A percentile compares a stretch with the other conserved stretches of the same genome.
phyloP scores from a whole-genome alignment of 116 monocot species.

The Papilionanthe hybrid region DNA sequence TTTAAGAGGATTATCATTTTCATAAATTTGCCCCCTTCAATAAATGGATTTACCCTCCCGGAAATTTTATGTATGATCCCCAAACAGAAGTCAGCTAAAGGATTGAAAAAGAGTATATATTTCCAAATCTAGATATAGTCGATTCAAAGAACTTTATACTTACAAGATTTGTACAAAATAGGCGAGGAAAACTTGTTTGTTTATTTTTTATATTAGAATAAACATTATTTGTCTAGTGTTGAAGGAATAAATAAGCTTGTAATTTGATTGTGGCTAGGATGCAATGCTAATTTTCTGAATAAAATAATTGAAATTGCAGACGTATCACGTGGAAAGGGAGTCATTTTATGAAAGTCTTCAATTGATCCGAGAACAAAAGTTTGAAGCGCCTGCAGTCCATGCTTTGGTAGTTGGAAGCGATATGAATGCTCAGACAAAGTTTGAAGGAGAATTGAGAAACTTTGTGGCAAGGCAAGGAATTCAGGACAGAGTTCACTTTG shows the following conservation, averaged over 20 bases:
- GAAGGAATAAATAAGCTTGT: neutral
- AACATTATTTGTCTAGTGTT: neutral
- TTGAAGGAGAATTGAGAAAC: slow-evolving; percentile 71
- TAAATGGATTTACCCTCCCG: too few relatives aligned
- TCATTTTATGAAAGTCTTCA: slow-evolving; percentile 78
- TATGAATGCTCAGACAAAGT: slow-evolving; percentile 79
- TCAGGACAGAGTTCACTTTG: slow-evolving; percentile 75
- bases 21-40: too few relatives aligned
- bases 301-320: slow-evolving; percentile 30
- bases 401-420: slow-evolving; percentile 94
- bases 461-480: slow-evolving; percentile 67
- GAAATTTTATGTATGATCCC: too few relatives aligned
- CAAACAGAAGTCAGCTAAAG: too few relatives aligned
- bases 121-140: too few relatives aligned
- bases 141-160: neutral
- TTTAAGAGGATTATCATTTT: too few relatives aligned
- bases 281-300: neutral
- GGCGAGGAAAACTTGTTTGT: neutral
- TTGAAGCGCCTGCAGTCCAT: slow-evolving; percentile 76
- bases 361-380: slow-evolving; percentile 61
- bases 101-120: too few relatives aligned
- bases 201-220: neutral
- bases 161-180: neutral
- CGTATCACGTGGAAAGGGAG: slow-evolving; percentile 95
- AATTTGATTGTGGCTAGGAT: neutral